Conservation (phyloP, 768 basidiomycete species). For the Suillus plorans region DNA sequence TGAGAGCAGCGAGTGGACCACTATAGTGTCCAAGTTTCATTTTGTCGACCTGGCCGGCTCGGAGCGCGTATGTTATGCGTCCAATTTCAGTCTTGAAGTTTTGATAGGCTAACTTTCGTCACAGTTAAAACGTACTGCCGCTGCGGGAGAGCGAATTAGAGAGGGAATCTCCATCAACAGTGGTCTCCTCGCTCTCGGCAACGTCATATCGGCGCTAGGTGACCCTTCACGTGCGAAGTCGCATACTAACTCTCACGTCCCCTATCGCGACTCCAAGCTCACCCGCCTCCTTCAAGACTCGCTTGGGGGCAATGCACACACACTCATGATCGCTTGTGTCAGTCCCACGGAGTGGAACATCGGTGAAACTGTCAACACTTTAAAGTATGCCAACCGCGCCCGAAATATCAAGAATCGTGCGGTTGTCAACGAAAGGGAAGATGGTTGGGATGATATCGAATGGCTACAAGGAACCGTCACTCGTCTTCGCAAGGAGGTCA, state of each 20-base stretch:
- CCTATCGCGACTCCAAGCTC: constrained; percentile 98
- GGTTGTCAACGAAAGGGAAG: constrained; percentile 89
- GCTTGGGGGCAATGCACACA: constrained; percentile 95
- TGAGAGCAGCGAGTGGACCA: constrained; percentile 81
- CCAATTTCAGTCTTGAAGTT: not conserved
- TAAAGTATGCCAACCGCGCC: constrained; percentile 97
- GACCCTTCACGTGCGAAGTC: constrained; percentile 88
- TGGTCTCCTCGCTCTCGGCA: constrained; percentile 92
- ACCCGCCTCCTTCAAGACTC: constrained; percentile 81
- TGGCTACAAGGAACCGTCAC: constrained; percentile 89
- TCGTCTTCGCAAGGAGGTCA: constrained; percentile 85
- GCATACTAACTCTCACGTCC: constrained; percentile 84
- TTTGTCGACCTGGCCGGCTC: constrained; percentile 98
- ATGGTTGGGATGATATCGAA: constrained; percentile 98
- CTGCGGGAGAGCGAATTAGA: constrained; percentile 93
- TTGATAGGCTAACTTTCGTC: constrained; percentile 19
- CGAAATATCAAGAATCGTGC: constrained; percentile 96
- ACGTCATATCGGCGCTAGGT: constrained; percentile 96
- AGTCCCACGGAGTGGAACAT: constrained; percentile 96
- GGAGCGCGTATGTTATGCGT: constrained; percentile 67
- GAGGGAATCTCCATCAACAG: constrained; percentile 99
- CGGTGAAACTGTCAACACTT: constrained; percentile 88
- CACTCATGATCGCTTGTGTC: constrained; percentile 98
- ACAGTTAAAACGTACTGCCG: constrained; percentile 93
- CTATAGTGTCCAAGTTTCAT: constrained; percentile 93